phyloP scores from a whole-genome alignment of 495 filamentous ascomycete genomes.

The Penicillium waksmanii region DNA sequence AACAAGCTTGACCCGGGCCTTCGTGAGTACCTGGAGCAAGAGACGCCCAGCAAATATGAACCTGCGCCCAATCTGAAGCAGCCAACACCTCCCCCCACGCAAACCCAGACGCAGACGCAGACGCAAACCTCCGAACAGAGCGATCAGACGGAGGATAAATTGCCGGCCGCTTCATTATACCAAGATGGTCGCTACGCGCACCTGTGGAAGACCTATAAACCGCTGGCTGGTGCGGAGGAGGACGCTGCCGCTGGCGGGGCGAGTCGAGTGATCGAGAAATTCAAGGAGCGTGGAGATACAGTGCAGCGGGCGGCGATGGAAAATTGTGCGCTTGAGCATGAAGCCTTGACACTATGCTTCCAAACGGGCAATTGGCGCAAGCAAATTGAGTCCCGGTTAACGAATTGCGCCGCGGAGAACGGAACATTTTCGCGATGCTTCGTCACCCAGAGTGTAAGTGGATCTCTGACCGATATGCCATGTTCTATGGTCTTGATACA shows the following conservation, averaged over 20 bases:
- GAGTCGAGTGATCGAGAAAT: constrained; percentile 77
- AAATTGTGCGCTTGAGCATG: constrained; percentile 88
- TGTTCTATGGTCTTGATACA: not conserved
- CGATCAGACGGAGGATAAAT: constrained; percentile 37
- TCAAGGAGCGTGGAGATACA: constrained; percentile 76
- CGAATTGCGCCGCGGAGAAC: constrained; percentile 76
- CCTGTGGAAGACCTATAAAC: constrained; percentile 87
- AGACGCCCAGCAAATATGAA: constrained; percentile 78
- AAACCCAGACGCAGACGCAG: constrained; percentile 20
- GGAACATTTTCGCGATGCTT: constrained; percentile 77
- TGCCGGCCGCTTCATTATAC: constrained; percentile 62
- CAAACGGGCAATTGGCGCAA: constrained; percentile 58
- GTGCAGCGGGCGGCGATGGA: constrained; percentile 86
- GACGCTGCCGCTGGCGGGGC: constrained; percentile 56
- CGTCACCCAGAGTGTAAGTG: constrained; percentile 72
- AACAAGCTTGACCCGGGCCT: constrained; percentile 81
- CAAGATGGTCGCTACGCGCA: constrained; percentile 90
- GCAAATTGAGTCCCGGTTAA: constrained; percentile 56
- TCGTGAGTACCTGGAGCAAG: constrained; percentile 80
- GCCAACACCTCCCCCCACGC: constrained; percentile 21
- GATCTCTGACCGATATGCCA: not conserved
- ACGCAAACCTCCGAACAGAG: constrained; percentile 37
- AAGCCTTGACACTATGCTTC: constrained; percentile 76
- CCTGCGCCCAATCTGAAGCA: constrained; percentile 38
- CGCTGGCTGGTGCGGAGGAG: constrained; percentile 61